These are phyloP conservation scores for Fusarium albosuccineum DNA, from an alignment of 2,329 filamentous ascomycete genomes.

Conservation along the genomic window DNA sequence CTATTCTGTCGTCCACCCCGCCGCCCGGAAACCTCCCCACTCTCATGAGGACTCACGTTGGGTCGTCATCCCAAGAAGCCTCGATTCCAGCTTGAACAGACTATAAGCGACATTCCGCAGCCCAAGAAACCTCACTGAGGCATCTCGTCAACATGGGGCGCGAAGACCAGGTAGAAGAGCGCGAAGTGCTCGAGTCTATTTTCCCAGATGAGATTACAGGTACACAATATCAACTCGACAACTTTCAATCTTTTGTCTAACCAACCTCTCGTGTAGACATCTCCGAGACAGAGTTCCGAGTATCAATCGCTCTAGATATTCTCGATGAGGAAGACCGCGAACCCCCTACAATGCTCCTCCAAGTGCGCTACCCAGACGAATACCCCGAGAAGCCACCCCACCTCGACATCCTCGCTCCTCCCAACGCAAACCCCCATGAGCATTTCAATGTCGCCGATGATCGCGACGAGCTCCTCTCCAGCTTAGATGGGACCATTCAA, in stretches of 20 bases:
- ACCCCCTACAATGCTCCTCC: conserved; percentile 80
- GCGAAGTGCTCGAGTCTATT: conserved; percentile 97
- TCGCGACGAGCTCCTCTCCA: conserved; percentile 78
- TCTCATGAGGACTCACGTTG: conserved; percentile 37
- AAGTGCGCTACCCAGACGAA: conserved; percentile 87
- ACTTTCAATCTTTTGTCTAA: conserved; percentile 24
- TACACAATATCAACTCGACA: conserved; percentile 53
- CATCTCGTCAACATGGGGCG: conserved; percentile 65
- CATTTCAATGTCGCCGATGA: conserved; percentile 86
- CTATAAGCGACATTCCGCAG: conserved; percentile 20
- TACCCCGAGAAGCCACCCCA: conserved; percentile 91
- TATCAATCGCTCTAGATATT: conserved; percentile 87
- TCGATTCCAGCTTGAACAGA: conserved; percentile 10
- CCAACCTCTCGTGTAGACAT: conserved; percentile 71
- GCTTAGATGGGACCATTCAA: conserved; percentile 80
- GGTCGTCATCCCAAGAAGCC: conserved; percentile 25
- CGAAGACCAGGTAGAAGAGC: conserved; percentile 96
- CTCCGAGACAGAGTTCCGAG: conserved; percentile 88
- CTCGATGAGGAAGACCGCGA: conserved; percentile 74
- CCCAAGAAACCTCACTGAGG: conserved; percentile 6
- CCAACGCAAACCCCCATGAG: conserved; percentile 76
- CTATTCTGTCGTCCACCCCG: conserved; percentile 44
- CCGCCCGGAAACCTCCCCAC: conserved; percentile 45
- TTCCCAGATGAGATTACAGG: conserved; percentile 98
- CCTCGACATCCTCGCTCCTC: conserved; percentile 82